Percentiles rank a stretch among this genome's conserved stretches.
Evolutionary conservation across 345 rosid genomes (phyloP).

Genomic region (Brassica napus): Da-Ae NC_063451.1:46837001-46837500

Average conservation of each 20-base stretch:
- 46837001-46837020: slow-evolving; percentile 88
- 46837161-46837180: slow-evolving; percentile 60
- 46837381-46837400: slow-evolving; percentile 46
- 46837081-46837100: slow-evolving; percentile 17
- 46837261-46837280: slow-evolving; percentile 58
- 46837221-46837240: slow-evolving; percentile 90
- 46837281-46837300: slow-evolving; percentile 49
- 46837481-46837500: slow-evolving; percentile 51
- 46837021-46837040: slow-evolving; percentile 81
- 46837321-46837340: slow-evolving; percentile 38
- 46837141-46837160: slow-evolving; percentile 69
- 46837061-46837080: slow-evolving; percentile 6
- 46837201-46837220: slow-evolving; percentile 90
- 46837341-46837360: slow-evolving; percentile 10
- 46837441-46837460: slow-evolving; percentile 51
- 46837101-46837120: slow-evolving; percentile 7
- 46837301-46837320: slow-evolving; percentile 54
- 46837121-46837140: slow-evolving; percentile 70
- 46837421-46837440: slow-evolving; percentile 29
- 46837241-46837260: slow-evolving; percentile 85
- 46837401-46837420: slow-evolving; percentile 39
- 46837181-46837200: slow-evolving; percentile 84
- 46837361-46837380: slow-evolving; percentile 27
- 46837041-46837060: not conserved
- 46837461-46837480: slow-evolving; percentile 46